Evolutionary conservation across 1,284 basidiomycete genomes (phyloP).

Genomic region (Irpex sp.): DNA sequence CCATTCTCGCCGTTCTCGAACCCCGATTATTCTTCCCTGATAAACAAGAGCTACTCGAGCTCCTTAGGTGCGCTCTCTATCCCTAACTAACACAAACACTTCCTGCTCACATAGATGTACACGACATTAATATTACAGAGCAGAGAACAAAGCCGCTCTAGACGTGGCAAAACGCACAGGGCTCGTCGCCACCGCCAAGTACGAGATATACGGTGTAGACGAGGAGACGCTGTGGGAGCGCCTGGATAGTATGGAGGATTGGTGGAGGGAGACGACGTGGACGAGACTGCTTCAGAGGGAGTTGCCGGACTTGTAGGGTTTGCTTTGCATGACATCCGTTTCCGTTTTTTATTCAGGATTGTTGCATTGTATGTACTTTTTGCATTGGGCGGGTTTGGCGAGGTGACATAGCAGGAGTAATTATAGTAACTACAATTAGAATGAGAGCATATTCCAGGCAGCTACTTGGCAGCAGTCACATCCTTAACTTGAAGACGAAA

Average conservation of each 20-base stretch:
- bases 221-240: slow-evolving; percentile 39
- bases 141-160: slow-evolving; percentile 79
- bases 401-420: neutral
- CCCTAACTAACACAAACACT: neutral
- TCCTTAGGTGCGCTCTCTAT: slow-evolving; percentile 45
- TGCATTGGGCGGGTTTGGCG: no score
- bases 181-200: slow-evolving; percentile 66
- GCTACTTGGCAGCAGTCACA: slow-evolving; percentile 37
- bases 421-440: no score
- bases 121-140: slow-evolving; percentile 43
- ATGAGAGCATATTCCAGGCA: slow-evolving; percentile 54
- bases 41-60: slow-evolving; percentile 63
- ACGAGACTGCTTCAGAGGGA: slow-evolving; percentile 79
- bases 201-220: slow-evolving; percentile 82
- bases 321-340: no score
- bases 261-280: slow-evolving; percentile 94
- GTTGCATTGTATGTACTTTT: no score
- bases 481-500: no score
- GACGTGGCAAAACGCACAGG: slow-evolving; percentile 73
- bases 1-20: slow-evolving; percentile 82
- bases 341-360: slow-evolving; percentile 22
- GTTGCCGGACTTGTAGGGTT: slow-evolving; percentile 69
- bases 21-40: slow-evolving; percentile 85
- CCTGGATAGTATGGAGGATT: slow-evolving; percentile 67
- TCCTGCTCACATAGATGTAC: neutral